Conservation (phyloP, 345 rosid species). For the Corchorus capsularis region DNA sequence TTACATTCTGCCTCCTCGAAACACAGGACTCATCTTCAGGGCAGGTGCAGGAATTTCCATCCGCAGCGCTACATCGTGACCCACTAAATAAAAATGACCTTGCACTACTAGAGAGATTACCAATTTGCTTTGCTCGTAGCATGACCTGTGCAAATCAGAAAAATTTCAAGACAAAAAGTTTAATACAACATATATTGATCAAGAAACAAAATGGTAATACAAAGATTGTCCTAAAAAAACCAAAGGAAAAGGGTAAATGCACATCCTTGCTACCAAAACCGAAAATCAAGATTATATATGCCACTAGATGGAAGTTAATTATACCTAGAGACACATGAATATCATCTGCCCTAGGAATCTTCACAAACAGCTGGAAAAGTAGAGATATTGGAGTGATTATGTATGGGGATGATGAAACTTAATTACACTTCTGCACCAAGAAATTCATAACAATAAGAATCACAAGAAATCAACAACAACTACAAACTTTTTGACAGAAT, state of each 20-base stretch:
- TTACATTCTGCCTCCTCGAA: conserved; percentile 56
- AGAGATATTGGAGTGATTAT: neutral
- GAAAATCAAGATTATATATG: neutral
- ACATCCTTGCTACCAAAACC: neutral
- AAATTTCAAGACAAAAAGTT: conserved; percentile 8
- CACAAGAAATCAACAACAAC: neutral
- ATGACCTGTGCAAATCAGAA: conserved; percentile 45
- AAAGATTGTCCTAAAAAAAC: neutral
- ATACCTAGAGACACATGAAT: neutral
- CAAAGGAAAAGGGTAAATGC: conserved; percentile 3
- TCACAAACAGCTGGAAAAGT: conserved; percentile 2
- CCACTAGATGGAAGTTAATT: conserved; percentile 1
- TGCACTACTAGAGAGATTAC: conserved; percentile 72
- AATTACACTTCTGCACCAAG: neutral
- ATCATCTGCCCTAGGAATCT: neutral
- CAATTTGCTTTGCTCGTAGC: conserved; percentile 73
- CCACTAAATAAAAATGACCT: conserved; percentile 69
- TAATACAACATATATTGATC: neutral
- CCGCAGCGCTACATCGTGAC: conserved; percentile 58
- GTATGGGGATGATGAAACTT: neutral
- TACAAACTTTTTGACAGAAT: neutral
- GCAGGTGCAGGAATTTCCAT: conserved; percentile 71
- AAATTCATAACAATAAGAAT: neutral
- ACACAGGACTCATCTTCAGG: conserved; percentile 76
- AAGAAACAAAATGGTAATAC: neutral